These are phyloP conservation scores for Auriscalpium vulgare DNA, from an alignment of 768 basidiomycete genomes.

Conservation along the genomic window DNA sequence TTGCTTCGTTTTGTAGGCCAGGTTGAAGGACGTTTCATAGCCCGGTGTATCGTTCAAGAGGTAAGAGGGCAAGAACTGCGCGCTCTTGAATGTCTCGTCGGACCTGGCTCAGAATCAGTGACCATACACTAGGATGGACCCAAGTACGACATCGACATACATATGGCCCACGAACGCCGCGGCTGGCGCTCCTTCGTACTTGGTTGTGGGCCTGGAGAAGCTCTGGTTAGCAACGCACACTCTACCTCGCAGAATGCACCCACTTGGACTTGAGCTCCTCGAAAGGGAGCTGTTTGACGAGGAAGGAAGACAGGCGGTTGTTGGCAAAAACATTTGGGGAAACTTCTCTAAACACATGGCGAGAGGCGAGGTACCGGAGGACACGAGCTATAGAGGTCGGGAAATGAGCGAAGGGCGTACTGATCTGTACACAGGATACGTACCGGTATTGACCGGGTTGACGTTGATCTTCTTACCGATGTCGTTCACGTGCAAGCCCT, in stretches of 20 bases:
- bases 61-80: not conserved
- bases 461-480: not conserved
- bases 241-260: not conserved
- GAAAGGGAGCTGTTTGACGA: constrained; percentile 25
- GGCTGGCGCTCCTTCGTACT: constrained; percentile 11
- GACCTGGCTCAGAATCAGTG: not conserved
- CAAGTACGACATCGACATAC: constrained; percentile 1
- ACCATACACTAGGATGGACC: not conserved
- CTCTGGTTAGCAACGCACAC: too few relatives aligned
- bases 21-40: not conserved
- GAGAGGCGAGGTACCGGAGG: constrained; percentile 30
- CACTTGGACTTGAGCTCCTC: constrained; percentile 11
- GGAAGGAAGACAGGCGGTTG: constrained; percentile 28
- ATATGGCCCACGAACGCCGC: constrained; percentile 15
- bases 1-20: not conserved
- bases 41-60: not conserved
- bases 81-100: not conserved
- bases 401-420: not conserved
- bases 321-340: constrained; percentile 30
- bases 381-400: constrained; percentile 22
- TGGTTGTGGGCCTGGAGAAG: not conserved
- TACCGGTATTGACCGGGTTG: constrained; percentile 2
- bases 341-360: constrained; percentile 32
- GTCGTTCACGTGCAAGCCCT: constrained; percentile 8
- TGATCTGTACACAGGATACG: not conserved